Evolutionary conservation across 805 yeast genomes (phyloP).

Genomic region (Torulaspora maleeae): DNA sequence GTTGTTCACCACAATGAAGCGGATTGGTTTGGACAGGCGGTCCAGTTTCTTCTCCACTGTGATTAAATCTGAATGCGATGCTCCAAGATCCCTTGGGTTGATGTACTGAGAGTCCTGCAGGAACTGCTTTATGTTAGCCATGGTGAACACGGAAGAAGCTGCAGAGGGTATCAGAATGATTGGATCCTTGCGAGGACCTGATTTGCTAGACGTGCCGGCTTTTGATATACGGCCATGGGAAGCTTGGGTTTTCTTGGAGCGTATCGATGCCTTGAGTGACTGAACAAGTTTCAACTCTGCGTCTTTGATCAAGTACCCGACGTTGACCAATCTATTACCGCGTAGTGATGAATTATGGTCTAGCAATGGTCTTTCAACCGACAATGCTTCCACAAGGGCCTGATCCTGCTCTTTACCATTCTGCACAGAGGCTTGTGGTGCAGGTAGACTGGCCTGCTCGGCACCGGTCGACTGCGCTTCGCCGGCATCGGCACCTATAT

Average conservation of each 20-base stretch:
- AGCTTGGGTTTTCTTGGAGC: constrained; percentile 21
- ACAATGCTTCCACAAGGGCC: constrained; percentile 27
- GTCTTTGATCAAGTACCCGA: constrained; percentile 63
- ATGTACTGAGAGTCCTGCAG: constrained; percentile 67
- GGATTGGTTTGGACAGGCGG: constrained; percentile 29
- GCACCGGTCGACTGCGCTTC: constrained; percentile 1
- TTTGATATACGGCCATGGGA: constrained; percentile 24
- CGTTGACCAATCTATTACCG: constrained; percentile 63
- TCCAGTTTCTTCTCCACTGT: constrained; percentile 34
- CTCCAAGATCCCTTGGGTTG: constrained; percentile 43
- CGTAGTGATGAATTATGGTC: constrained; percentile 60
- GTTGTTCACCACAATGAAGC: constrained; percentile 69
- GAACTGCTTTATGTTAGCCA: constrained; percentile 61
- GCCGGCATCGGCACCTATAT: constrained; percentile 36
- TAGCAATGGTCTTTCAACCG: constrained; percentile 46
- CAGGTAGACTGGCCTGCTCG: not conserved
- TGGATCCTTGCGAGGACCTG: constrained; percentile 47
- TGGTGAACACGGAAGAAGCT: constrained; percentile 63
- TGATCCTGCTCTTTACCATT: constrained; percentile 25
- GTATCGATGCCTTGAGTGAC: constrained; percentile 41
- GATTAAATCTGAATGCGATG: constrained; percentile 29
- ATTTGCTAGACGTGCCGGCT: constrained; percentile 8
- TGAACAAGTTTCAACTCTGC: constrained; percentile 55
- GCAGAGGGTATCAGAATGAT: constrained; percentile 75
- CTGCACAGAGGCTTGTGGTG: not conserved